Conservation (phyloP, 345 rosid species). For the Combretum micranthum region DNA sequence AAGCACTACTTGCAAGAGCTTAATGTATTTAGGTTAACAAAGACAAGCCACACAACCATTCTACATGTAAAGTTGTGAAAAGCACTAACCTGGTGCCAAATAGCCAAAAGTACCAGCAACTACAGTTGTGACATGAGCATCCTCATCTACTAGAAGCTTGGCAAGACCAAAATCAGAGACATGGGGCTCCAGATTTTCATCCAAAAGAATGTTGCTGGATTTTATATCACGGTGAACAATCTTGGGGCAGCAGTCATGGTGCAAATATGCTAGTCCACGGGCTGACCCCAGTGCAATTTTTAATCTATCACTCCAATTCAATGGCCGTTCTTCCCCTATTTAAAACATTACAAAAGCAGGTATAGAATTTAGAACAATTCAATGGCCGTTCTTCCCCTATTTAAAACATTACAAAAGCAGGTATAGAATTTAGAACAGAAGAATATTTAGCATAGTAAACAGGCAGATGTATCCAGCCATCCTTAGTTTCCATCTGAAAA, state of each 20-base stretch:
- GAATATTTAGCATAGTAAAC: background rate
- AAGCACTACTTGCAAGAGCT: too few species aligned
- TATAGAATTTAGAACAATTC: background rate
- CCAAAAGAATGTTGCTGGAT: conserved; percentile 88
- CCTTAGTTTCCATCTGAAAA: too few species aligned
- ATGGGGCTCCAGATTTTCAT: conserved; percentile 80
- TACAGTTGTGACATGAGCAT: conserved; percentile 85
- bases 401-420: conserved; percentile 13
- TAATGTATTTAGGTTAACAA: too few species aligned
- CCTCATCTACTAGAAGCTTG: conserved; percentile 86
- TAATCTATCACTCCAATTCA: conserved; percentile 71
- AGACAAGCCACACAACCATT: too few species aligned
- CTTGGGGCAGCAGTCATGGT: conserved; percentile 87
- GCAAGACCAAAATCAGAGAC: conserved; percentile 97
- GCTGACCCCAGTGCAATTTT: conserved; percentile 83
- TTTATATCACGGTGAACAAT: conserved; percentile 89
- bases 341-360: conserved; percentile 4
- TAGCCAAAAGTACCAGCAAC: conserved; percentile 99
- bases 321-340: conserved; percentile 29
- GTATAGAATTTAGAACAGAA: background rate
- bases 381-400: conserved; percentile 22
- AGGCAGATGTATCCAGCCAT: background rate
- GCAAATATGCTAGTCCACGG: conserved; percentile 76
- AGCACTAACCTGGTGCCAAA: conserved; percentile 79
- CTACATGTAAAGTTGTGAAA: background rate